Conservation (phyloP, 305 asterid genomes). For the Fraxinus xanthoxyloides region DNA sequence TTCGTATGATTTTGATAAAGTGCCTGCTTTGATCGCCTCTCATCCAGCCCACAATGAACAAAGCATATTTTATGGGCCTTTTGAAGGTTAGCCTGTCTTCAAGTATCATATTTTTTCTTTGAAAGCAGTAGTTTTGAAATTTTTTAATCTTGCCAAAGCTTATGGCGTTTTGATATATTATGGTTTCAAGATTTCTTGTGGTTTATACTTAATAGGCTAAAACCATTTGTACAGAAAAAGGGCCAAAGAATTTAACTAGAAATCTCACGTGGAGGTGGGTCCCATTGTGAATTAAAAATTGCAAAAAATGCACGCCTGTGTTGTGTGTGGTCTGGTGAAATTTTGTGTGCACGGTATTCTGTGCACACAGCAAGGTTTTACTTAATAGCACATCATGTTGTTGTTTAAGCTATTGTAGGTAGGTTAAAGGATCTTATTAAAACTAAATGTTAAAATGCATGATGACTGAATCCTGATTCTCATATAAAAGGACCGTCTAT, state of each 20-base stretch:
- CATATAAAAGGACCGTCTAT: neutral
- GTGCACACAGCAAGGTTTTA: too few species aligned
- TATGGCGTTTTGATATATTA: neutral
- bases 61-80: constrained; percentile 83
- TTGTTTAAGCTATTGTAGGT: neutral
- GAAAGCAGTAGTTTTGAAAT: neutral
- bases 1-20: constrained; percentile 71
- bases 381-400: neutral
- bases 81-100: constrained; percentile 70
- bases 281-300: too few species aligned
- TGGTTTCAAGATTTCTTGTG: neutral
- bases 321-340: too few species aligned
- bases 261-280: too few species aligned
- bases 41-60: constrained; percentile 64
- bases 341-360: too few species aligned
- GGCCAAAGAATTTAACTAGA: too few species aligned
- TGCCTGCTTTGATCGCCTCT: constrained; percentile 72
- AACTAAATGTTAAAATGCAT: neutral
- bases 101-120: constrained; percentile 3
- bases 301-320: too few species aligned
- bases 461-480: neutral
- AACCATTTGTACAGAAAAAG: too few species aligned
- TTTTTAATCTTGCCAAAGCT: constrained; percentile 3
- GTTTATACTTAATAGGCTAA: too few species aligned
- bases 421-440: neutral